Conservation (phyloP, 2,329 filamentous ascomycete species). For the Beauveria brongniartii region DNA sequence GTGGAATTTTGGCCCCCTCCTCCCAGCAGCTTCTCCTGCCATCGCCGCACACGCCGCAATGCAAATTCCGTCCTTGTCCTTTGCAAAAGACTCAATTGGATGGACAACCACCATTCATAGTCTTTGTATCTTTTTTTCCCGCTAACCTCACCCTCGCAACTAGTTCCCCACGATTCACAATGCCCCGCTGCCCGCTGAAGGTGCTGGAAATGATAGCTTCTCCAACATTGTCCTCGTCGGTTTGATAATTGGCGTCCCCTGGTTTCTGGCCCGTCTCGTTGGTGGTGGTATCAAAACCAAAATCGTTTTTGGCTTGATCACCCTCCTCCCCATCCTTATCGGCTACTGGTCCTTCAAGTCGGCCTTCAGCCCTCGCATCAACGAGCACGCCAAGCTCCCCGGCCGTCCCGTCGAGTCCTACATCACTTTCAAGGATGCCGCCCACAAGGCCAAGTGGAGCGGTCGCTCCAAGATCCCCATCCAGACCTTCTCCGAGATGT, state of each 20-base stretch:
- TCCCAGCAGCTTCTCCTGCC: background rate
- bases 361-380: conserved; percentile 76
- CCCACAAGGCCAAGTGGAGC: conserved; percentile 57
- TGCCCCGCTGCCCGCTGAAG: conserved; percentile 86
- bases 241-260: conserved; percentile 62
- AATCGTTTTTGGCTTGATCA: conserved; percentile 78
- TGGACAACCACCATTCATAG: background rate
- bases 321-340: conserved; percentile 69
- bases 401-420: conserved; percentile 88
- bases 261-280: conserved; percentile 75
- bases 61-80: background rate
- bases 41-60: background rate
- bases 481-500: conserved; percentile 96
- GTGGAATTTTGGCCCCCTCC: background rate
- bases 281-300: conserved; percentile 82
- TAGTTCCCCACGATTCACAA: conserved; percentile 71
- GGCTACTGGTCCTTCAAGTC: conserved; percentile 79
- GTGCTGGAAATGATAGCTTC: conserved; percentile 75
- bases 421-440: conserved; percentile 67
- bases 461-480: conserved; percentile 77
- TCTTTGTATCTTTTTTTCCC: background rate
- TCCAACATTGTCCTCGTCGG: conserved; percentile 70
- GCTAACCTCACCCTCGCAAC: background rate
- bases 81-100: background rate
- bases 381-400: conserved; percentile 82